A percentile compares a stretch with the other conserved stretches of the same genome.
Evolutionary conservation across 106 monocot genomes (phyloP).

Genomic region (Dactylorhiza incarnata): DNA sequence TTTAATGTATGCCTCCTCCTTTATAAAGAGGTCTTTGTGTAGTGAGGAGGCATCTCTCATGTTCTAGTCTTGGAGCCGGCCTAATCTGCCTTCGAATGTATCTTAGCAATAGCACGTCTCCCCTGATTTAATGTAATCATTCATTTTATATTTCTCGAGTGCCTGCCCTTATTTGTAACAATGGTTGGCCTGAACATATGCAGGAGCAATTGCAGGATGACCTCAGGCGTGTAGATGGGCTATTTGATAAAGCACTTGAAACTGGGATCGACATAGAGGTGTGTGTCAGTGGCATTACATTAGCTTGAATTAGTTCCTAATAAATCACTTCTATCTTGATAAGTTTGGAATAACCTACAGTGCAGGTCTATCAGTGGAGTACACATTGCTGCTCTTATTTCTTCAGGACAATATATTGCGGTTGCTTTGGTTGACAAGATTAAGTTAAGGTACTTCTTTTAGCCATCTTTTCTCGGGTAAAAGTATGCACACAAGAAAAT

Average conservation of each 20-base stretch:
- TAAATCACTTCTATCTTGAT: constrained; percentile 6
- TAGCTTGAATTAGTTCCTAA: neutral
- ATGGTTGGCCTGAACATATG: constrained; percentile 9
- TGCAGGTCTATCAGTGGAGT: constrained; percentile 48
- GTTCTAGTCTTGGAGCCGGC: too few relatives aligned
- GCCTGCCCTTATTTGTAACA: too few relatives aligned
- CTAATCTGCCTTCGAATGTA: too few relatives aligned
- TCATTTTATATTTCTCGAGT: too few relatives aligned
- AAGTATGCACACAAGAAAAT: neutral
- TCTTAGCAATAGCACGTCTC: too few relatives aligned
- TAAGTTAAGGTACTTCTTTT: constrained; percentile 43
- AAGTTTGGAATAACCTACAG: constrained; percentile 29
- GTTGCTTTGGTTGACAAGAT: constrained; percentile 65
- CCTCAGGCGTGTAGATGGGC: constrained; percentile 36
- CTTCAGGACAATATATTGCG: constrained; percentile 54
- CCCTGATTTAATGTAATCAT: too few relatives aligned
- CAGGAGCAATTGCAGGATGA: constrained; percentile 69
- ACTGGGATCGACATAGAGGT: constrained; percentile 58
- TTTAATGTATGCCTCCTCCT: too few relatives aligned
- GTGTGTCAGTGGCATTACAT: constrained; percentile 1
- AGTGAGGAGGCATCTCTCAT: too few relatives aligned
- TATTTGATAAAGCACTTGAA: constrained; percentile 51
- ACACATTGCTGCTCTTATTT: constrained; percentile 42
- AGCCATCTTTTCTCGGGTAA: neutral
- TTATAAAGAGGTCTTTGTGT: too few relatives aligned